Base-by-base conservation (phyloP, 257 asterid species). In the Solanum sejunctum region DNA sequence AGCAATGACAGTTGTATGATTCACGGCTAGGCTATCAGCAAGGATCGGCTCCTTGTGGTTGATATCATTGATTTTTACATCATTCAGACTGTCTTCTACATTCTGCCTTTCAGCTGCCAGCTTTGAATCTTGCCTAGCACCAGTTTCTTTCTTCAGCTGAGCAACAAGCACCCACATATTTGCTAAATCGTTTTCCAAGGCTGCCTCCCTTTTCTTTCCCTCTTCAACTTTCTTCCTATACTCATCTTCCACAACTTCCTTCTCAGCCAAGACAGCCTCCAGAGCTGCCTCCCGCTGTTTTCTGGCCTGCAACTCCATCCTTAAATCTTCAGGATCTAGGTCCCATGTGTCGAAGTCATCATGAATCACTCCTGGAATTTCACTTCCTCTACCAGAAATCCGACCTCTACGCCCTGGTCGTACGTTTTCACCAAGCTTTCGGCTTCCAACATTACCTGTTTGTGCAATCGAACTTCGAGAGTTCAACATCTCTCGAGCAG, bases 111-210 rank as follows among this genome's bases (percentile, higher is more conserved):
- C 88, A 85, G 69, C 89, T 75, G 87, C 84, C 64, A 78, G 83
- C 87, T 91, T 93, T 15, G 89, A 70, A 83, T 91, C 96, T 49
- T 86, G 90, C 43, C 81, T 47, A 58, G 85, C 89, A 51, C 90
- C 87, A 26, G 85, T 93, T 83, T 94, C 98, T 90, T 94, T 94
- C 91, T 95, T 97, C 86, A 97, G 92, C 91, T 93, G 99, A 84
- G 99, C 98, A 88, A 97, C 99, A 66, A 95, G 97, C 85, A 97
- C 98, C 99, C 99, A 97, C 99, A 97, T 97, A 84, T 94, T 97
- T 55, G 99, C 98, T 85, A 97, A 89, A 87, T 97, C 99, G 84
- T 97, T 97, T 86, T 97, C 99, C 85, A 97, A 86, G 84, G 95
- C 89, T 0, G 98, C 92, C 91, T 97, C 99, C 87, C 98, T 93